Evolutionary conservation across 805 yeast species (phyloP), one percentile per base, ranked within the genome.

Genomic region (Candida adriatica): DNA sequence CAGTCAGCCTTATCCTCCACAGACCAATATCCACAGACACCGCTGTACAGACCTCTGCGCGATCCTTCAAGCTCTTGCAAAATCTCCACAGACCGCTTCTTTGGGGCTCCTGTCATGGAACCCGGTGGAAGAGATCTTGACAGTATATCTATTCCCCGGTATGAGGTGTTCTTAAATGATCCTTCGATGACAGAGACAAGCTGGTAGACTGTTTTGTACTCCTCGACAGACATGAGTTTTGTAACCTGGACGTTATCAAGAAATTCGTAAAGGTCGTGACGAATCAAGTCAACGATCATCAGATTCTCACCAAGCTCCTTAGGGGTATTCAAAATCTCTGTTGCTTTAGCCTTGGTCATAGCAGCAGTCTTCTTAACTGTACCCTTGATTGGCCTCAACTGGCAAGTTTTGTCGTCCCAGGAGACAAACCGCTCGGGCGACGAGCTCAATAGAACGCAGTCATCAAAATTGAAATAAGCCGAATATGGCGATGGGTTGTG

Each of bases 61-160:
- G 41, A 30, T 15, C 49, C 55, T 16, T 65, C 59, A 9, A 59
- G 37, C 8, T 56, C 44, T 38, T 79, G 82, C 18, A 92, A 62
- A 5, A 94, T 55, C 54, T 90, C 92, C 6, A 92, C 94, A 0
- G 96, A 85, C 37, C 95, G 69, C 46, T 79, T 82, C 60, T 92
- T 92, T 3, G 99, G 99, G 0, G 99, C 99, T 3, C 99, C 99
- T 0, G 99, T 92, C 99, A 92, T 92, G 1, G 97, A 90, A 0
- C 99, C 99, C 0, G 99, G 96, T 3, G 99, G 98, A 21, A 94
- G 61, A 0, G 95, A 75, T 37, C 74, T 74, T 14, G 75, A 70
- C 9, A 92, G 64, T 3, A 90, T 62, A 52, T 92, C 97, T 16
- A 88, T 61, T 0, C 97, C 98, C 9, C 68, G 61, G 43, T 68